Evolutionary conservation across 1,284 basidiomycete species (phyloP).

Genomic region (Trichosporon asahii): DNA sequence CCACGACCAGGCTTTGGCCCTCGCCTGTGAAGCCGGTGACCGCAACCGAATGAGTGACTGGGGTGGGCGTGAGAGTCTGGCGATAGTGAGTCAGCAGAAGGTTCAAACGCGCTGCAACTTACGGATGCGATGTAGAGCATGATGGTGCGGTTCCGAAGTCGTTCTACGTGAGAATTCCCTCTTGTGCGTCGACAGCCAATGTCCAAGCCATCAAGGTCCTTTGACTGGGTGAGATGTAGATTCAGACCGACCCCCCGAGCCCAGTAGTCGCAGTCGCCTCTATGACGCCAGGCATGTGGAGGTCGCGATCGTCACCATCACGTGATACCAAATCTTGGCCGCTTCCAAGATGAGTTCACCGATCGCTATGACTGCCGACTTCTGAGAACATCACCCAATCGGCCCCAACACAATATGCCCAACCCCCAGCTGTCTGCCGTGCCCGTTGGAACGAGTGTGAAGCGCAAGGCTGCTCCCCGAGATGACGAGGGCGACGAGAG

Average conservation of each 20-base stretch:
- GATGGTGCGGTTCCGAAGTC: not conserved
- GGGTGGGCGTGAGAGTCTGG: conserved; percentile 50
- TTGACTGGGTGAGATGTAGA: not conserved
- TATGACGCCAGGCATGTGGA: conserved; percentile 7
- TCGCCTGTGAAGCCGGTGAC: conserved; percentile 33
- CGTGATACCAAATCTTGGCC: conserved; percentile 8
- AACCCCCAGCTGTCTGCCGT: conserved; percentile 27
- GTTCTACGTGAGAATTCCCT: not conserved
- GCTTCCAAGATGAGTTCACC: not conserved
- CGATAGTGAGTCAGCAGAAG: not conserved
- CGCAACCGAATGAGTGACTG: conserved; percentile 41
- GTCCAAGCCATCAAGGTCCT: not conserved
- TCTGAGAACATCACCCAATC: not conserved
- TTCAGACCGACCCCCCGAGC: not conserved
- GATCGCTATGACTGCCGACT: not conserved
- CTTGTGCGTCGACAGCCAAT: not conserved
- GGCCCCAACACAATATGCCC: conserved; percentile 14
- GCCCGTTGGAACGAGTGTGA: conserved; percentile 22
- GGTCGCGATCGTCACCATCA: not conserved
- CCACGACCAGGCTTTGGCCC: conserved; percentile 36
- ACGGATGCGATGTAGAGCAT: conserved; percentile 48
- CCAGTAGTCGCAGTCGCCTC: not conserved
- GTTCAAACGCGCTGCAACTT: conserved; percentile 14
- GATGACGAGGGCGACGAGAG: conserved; percentile 47
- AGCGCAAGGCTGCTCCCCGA: conserved; percentile 42